A percentile compares a stretch with the other conserved stretches of the same genome.
Conservation (phyloP, 2,329 filamentous ascomycete genomes). For the Aspergillus sp. region DNA sequence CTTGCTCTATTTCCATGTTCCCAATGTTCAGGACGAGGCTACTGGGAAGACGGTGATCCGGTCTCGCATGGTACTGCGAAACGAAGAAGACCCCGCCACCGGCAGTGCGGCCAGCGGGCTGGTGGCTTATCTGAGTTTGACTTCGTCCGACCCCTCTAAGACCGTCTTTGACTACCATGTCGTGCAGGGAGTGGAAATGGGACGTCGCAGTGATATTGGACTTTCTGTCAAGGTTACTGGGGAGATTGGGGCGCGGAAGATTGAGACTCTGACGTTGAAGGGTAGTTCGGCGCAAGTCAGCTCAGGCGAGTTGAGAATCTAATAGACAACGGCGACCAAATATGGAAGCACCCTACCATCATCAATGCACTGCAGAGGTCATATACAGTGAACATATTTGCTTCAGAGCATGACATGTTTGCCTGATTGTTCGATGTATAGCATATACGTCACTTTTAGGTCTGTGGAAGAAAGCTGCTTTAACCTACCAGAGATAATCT, state of each 20-base stretch:
- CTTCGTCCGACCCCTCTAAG: constrained; percentile 26
- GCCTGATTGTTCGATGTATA: no score
- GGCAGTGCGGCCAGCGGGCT: constrained; percentile 62
- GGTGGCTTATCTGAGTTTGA: constrained; percentile 52
- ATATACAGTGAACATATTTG: no score
- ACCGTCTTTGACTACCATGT: constrained; percentile 47
- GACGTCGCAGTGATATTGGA: constrained; percentile 45
- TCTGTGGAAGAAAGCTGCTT: no score
- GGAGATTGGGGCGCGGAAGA: constrained; percentile 15
- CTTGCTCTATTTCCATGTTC: constrained; percentile 31
- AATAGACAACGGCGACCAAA: background rate
- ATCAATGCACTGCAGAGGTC: no score
- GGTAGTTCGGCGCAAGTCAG: constrained; percentile 33
- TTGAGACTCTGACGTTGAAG: constrained; percentile 33
- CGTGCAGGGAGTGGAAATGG: constrained; percentile 68
- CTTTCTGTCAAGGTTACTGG: constrained; percentile 24
- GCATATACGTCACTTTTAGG: no score
- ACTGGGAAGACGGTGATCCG: constrained; percentile 41
- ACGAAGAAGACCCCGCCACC: constrained; percentile 32
- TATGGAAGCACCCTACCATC: no score
- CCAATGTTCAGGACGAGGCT: constrained; percentile 56
- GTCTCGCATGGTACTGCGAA: constrained; percentile 28
- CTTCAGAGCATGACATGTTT: background rate
- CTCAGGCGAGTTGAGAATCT: background rate
- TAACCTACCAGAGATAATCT: no score